Percentiles rank a stretch among this genome's conserved stretches.
phyloP scores from a whole-genome alignment of 2,329 filamentous ascomycete genomes.

The Exophiala spinifera region DNA sequence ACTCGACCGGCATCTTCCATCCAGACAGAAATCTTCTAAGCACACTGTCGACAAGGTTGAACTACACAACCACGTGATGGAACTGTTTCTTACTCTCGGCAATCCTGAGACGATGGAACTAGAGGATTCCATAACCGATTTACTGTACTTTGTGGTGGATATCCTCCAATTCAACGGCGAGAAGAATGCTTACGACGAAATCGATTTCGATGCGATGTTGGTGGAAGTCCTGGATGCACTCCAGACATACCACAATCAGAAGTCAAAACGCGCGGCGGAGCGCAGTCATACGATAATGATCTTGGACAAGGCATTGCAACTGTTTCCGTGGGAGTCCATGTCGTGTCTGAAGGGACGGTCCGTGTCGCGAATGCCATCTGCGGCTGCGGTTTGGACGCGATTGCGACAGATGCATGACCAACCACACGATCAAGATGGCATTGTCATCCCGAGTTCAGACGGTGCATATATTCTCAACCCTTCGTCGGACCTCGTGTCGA shows the following conservation, averaged over 20 bases:
- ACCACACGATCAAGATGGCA: slow-evolving; percentile 19
- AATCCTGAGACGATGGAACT: slow-evolving; percentile 69
- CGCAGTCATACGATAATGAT: slow-evolving; percentile 75
- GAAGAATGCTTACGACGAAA: slow-evolving; percentile 93
- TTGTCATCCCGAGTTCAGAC: slow-evolving; percentile 24
- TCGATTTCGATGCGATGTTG: slow-evolving; percentile 90
- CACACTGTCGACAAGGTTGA: slow-evolving; percentile 51
- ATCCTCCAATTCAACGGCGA: slow-evolving; percentile 96
- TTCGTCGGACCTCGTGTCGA: slow-evolving; percentile 74
- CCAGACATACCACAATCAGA: slow-evolving; percentile 66
- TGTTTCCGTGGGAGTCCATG: slow-evolving; percentile 93
- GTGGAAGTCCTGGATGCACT: slow-evolving; percentile 84
- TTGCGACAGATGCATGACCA: slow-evolving; percentile 45
- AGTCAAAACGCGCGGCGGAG: slow-evolving; percentile 30
- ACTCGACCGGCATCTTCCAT: slow-evolving; percentile 81
- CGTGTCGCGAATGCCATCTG: slow-evolving; percentile 82
- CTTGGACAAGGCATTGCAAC: slow-evolving; percentile 84
- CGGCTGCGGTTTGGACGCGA: slow-evolving; percentile 75
- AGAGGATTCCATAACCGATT: slow-evolving; percentile 84
- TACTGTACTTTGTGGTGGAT: slow-evolving; percentile 94
- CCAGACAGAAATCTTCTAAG: slow-evolving; percentile 59
- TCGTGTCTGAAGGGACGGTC: slow-evolving; percentile 77
- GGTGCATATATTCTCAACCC: slow-evolving; percentile 82
- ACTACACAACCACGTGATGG: slow-evolving; percentile 68
- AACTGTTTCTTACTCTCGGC: slow-evolving; percentile 83